Evolutionary conservation across 2,329 filamentous ascomycete species (phyloP).

Genomic region (Colletotrichum tropicale): DNA sequence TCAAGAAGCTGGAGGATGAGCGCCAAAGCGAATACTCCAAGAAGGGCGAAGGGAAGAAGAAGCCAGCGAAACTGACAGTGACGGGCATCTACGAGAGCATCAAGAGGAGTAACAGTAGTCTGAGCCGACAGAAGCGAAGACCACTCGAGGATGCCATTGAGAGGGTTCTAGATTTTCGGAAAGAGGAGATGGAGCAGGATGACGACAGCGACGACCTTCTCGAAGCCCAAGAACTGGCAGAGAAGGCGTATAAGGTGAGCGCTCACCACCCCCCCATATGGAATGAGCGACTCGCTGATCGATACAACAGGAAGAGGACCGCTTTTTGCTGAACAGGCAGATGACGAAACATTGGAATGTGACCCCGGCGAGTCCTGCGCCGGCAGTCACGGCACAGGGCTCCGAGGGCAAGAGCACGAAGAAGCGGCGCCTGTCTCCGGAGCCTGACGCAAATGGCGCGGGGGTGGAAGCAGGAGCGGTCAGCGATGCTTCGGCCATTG

Average conservation of each 20-base stretch:
- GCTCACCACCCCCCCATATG: background rate
- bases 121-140: slow-evolving; percentile 82
- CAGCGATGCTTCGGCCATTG: slow-evolving; percentile 13
- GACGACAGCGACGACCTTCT: slow-evolving; percentile 58
- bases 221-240: slow-evolving; percentile 30
- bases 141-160: slow-evolving; percentile 86
- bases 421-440: slow-evolving; percentile 22
- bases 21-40: slow-evolving; percentile 60
- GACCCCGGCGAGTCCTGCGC: background rate
- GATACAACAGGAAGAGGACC: slow-evolving; percentile 31
- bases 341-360: slow-evolving; percentile 45
- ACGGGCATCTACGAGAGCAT: slow-evolving; percentile 72
- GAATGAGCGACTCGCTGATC: background rate
- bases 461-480: background rate
- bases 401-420: slow-evolving; percentile 25
- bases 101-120: slow-evolving; percentile 82
- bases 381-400: slow-evolving; percentile 9
- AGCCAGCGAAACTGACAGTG: slow-evolving; percentile 52
- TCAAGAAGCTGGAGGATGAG: slow-evolving; percentile 75
- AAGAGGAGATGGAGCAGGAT: slow-evolving; percentile 63
- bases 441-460: slow-evolving; percentile 15
- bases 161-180: slow-evolving; percentile 75
- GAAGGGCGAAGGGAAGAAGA: slow-evolving; percentile 41
- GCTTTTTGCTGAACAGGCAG: slow-evolving; percentile 46
- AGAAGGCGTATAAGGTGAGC: slow-evolving; percentile 24